phyloP scores from a whole-genome alignment of 257 asterid genomes.

The Solanum bulbocastanum region DNA sequence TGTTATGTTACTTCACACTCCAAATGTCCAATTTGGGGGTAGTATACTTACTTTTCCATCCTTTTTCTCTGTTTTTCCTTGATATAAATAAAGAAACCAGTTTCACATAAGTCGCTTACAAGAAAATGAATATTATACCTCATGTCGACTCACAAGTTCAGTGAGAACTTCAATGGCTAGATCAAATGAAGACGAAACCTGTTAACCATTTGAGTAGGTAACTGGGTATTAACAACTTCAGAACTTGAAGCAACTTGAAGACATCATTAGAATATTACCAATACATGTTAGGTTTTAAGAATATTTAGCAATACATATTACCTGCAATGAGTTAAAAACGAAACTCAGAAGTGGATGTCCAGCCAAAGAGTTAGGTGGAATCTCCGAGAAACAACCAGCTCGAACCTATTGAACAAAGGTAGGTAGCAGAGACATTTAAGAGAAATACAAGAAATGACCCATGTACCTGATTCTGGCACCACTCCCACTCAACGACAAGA shows the following conservation, averaged over 20 bases:
- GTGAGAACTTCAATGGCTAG: constrained; percentile 75
- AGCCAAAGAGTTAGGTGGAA: constrained; percentile 52
- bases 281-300: background rate
- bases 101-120: background rate
- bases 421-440: constrained; percentile 7
- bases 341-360: constrained; percentile 63
- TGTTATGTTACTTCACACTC: background rate
- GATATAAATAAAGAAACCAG: background rate
- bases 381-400: constrained; percentile 81
- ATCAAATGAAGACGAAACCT: constrained; percentile 71
- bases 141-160: constrained; percentile 73
- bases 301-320: constrained; percentile 10
- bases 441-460: background rate
- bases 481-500: background rate
- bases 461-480: background rate
- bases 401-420: constrained; percentile 49
- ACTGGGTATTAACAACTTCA: background rate
- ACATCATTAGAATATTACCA: background rate
- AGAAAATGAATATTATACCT: constrained; percentile 37
- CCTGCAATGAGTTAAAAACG: constrained; percentile 76
- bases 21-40: background rate
- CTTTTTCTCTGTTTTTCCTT: background rate
- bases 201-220: background rate
- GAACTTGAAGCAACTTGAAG: background rate
- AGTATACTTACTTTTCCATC: background rate